These are phyloP conservation scores for Mucuna pruriens DNA, from an alignment of 306 rosid species.

Conservation along the genomic window DNA sequence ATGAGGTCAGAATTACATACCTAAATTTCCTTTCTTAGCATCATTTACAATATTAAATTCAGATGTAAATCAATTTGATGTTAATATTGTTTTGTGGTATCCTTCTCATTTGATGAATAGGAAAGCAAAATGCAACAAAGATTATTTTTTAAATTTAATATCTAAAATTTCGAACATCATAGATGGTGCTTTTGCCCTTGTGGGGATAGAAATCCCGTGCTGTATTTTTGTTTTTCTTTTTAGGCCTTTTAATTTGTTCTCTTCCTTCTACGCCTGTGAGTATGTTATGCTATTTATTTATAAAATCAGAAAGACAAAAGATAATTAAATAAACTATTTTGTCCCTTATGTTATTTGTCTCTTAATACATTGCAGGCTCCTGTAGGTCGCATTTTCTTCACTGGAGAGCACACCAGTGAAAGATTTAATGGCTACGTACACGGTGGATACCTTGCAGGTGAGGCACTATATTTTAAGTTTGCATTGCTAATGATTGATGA, in stretches of 20 bases:
- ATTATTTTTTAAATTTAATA: constrained; percentile 17
- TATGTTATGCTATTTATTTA: constrained; percentile 15
- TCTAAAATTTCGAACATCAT: constrained; percentile 4
- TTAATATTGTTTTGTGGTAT: constrained; percentile 15
- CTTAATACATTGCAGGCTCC: constrained; percentile 62
- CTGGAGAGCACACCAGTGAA: constrained; percentile 93
- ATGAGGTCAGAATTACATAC: neutral
- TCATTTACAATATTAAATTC: constrained; percentile 14
- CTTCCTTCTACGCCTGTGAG: neutral
- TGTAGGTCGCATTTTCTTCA: constrained; percentile 80
- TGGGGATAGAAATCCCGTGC: neutral
- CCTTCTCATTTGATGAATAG: constrained; percentile 3
- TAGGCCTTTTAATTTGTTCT: neutral
- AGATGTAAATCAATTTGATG: constrained; percentile 9
- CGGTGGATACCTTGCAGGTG: constrained; percentile 90
- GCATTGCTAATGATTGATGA: neutral
- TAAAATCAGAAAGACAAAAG: neutral
- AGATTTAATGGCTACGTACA: constrained; percentile 90
- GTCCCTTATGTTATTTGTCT: neutral
- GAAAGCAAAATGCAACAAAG: constrained; percentile 1
- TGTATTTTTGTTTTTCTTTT: constrained; percentile 4
- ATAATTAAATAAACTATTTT: neutral
- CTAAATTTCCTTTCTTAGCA: neutral
- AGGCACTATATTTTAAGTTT: constrained; percentile 3
- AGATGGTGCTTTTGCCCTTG: neutral